Evolutionary conservation across 1,284 basidiomycete genomes (phyloP).

Genomic region (Chiua sp.): DNA sequence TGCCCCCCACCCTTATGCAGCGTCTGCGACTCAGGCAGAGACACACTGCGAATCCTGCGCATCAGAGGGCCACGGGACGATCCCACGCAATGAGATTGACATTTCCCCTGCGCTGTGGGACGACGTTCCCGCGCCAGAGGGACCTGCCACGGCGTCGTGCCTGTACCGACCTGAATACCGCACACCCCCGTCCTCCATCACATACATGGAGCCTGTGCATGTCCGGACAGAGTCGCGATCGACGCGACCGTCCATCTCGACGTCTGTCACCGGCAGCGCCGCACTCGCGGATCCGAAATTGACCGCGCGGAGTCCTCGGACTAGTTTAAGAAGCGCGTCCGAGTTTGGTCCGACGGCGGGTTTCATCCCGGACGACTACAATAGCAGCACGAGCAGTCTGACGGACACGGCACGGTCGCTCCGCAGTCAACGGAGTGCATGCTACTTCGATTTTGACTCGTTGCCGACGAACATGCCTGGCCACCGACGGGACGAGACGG

Average conservation of each 20-base stretch:
- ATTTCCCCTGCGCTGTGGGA: constrained; percentile 71
- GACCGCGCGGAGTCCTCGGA: constrained; percentile 2
- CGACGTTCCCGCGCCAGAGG: constrained; percentile 57
- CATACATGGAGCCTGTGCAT: constrained; percentile 34
- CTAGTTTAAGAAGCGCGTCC: background rate
- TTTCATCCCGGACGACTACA: constrained; percentile 29
- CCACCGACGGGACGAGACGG: background rate
- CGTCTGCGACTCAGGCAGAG: constrained; percentile 13
- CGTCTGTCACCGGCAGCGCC: background rate
- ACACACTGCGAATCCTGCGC: constrained; percentile 25
- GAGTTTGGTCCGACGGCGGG: constrained; percentile 35
- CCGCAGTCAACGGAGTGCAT: constrained; percentile 21
- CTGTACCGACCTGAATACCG: constrained; percentile 35
- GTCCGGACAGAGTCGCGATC: constrained; percentile 14
- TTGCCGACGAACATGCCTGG: constrained; percentile 15
- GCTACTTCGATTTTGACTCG: constrained; percentile 35
- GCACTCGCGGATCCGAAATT: constrained; percentile 6
- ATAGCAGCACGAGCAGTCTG: constrained; percentile 13
- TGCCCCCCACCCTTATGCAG: background rate
- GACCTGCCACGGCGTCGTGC: constrained; percentile 52
- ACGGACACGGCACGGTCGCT: constrained; percentile 11
- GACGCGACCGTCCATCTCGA: background rate
- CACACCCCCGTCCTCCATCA: constrained; percentile 21
- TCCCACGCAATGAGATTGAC: constrained; percentile 41
- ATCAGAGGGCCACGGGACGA: constrained; percentile 21